Base-by-base conservation (phyloP, 2,329 filamentous ascomycete species). In the Neurospora sp. region DNA sequence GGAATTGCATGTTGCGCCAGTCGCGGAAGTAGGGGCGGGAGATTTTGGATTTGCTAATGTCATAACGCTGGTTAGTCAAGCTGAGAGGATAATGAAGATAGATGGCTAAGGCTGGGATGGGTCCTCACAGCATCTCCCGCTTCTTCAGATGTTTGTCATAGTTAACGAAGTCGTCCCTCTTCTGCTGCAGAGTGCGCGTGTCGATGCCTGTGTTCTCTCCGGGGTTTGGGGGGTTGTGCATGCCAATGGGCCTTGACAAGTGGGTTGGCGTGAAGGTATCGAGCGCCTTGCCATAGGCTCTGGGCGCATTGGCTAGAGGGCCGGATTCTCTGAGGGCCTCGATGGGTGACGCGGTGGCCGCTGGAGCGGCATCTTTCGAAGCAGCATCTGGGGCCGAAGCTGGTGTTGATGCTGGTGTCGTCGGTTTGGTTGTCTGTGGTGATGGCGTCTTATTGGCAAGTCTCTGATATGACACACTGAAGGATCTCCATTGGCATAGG, bases 21-120 rank as follows among this genome's bases (percentile, higher is more conserved):
- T 99, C 95, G 79, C 93, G 91, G 83, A 97, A 99, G 81, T 99
- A 99, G 2, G 95, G 94, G 71, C 92, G 92, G 23, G 90, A 84
- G 77, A 96, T 90, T 79, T 93, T 89, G 74, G 87, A 86, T 66
- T 92, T 92, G 69, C 90, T 93, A 74, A 76, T 33, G 70, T 75
- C 68, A 69, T 66, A 58, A 6, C 28, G 69, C 17, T 36, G 28
- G 28, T 62, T 8, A 62, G 52, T 62, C 46, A 52, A 52, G 19
- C 6, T 28, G 46, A 28, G 46, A 23, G 19, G 19, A 33, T 38
- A 43, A 42, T n/a, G 23, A 10, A 38, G 17, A 17, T 7, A 33
- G 15, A 23, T 7, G 66, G 17, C 19, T 38, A 28, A 8, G 17
- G 68, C 2, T 36, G 38, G 58, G 19, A 66, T 19, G 19, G 13